Evolutionary conservation across 2,329 filamentous ascomycete species (phyloP), one percentile per base, ranked within the genome.

Genomic region (Cladosporium austrohemisphaericum): DNA sequence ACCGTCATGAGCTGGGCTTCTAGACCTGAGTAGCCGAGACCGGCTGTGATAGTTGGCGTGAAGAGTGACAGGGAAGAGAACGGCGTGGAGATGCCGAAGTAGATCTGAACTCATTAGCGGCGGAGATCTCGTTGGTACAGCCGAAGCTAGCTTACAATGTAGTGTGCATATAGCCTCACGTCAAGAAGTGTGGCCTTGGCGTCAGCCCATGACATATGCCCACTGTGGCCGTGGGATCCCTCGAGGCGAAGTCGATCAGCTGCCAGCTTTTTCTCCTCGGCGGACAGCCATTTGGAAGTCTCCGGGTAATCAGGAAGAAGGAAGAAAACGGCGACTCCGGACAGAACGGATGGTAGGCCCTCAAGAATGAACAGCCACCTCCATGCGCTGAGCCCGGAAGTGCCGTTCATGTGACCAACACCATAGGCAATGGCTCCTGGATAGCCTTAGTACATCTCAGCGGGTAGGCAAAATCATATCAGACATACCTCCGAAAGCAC

Each of bases 341-440:
- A 72, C 5, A 79, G 51, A 2, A 83, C 61, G 7, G 76, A 79
- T 3, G 55, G 56, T 5, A 58, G 19, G n/a, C 61, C 60, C 49
- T 64, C 63, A 1, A 88, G 68, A 49, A 90, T 85, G 63, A 92
- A 92, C 35, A 92, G 87, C 49, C 51, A 52, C 1, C 79, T 73
- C 87, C 87, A 91, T 1, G 84, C 85, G 25, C 45, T 52, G 33
- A 75, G 76, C 0, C 79, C 79, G 19, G 71, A 79, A 2, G 80
- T 61, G 11, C 75, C 74, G 49, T 72, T 64, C 76, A 82, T 80
- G 56, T 78, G 71, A 3, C 73, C 65, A 40, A 81, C 80, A 10
- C 72, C 79, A 40, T 61, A 65, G 1, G 64, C 64, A 13, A 65
- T 60, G 10, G 65, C 62, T 2, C 38, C 38, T 41, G 5, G 7